Percentiles rank a stretch among this genome's conserved stretches.
Conservation (phyloP, 306 rosid species). For the Medicago truncatula region DNA sequence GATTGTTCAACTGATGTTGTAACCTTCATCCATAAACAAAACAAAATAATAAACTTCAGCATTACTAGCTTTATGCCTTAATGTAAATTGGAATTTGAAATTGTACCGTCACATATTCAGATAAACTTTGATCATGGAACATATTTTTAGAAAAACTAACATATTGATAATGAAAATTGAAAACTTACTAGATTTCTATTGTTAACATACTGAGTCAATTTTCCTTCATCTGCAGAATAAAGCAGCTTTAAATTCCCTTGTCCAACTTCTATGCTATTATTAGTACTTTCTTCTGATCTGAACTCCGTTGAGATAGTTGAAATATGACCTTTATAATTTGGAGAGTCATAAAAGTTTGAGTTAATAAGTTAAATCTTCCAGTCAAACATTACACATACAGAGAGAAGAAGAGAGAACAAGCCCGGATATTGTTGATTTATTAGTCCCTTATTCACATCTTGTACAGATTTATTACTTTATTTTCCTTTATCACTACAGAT, state of each 20-base stretch:
- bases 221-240: slow-evolving; percentile 73
- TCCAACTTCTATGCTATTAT: slow-evolving; percentile 68
- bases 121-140: slow-evolving; percentile 34
- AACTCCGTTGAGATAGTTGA: slow-evolving; percentile 47
- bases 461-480: not conserved
- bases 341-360: slow-evolving; percentile 35
- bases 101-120: slow-evolving; percentile 22
- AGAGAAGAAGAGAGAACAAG: slow-evolving; percentile 1
- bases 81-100: slow-evolving; percentile 38
- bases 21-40: slow-evolving; percentile 53
- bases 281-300: slow-evolving; percentile 45
- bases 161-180: slow-evolving; percentile 38
- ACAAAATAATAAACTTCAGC: slow-evolving; percentile 30
- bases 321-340: slow-evolving; percentile 40
- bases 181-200: slow-evolving; percentile 58
- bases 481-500: not conserved
- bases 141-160: slow-evolving; percentile 25
- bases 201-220: slow-evolving; percentile 63
- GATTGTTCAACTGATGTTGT: slow-evolving; percentile 55
- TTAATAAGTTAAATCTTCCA: slow-evolving; percentile 26
- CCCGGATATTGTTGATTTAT: not conserved
- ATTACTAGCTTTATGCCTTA: slow-evolving; percentile 18
- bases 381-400: slow-evolving; percentile 24
- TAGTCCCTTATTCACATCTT: not conserved
- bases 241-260: slow-evolving; percentile 73